Evolutionary conservation across 345 rosid species (phyloP).

Genomic region (Chamaenerion angustifolium): DNA sequence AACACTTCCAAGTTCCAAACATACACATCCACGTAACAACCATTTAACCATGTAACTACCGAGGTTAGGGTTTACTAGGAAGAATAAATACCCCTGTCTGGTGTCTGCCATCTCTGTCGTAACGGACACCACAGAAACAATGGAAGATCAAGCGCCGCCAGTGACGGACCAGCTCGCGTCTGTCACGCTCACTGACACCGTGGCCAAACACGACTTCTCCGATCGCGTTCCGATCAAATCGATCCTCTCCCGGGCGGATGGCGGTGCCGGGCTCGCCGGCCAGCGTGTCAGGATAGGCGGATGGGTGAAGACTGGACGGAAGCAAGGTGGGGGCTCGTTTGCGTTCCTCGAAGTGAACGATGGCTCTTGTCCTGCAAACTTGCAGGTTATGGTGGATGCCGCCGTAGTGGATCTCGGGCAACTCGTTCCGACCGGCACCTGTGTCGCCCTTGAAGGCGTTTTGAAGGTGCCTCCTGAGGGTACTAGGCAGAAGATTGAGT

Average conservation of each 20-base stretch:
- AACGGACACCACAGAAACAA: too few relatives aligned
- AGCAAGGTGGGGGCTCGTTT: conserved; percentile 73
- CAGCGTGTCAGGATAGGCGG: conserved; percentile 59
- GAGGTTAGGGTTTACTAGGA: conserved; percentile 50
- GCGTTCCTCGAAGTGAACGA: conserved; percentile 85
- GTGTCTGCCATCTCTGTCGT: too few relatives aligned
- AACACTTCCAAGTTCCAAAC: too few relatives aligned
- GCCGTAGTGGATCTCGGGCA: conserved; percentile 45
- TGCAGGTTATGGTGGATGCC: conserved; percentile 75
- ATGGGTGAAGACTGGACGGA: conserved; percentile 93
- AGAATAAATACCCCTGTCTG: too few relatives aligned
- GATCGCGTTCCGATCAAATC: conserved; percentile 54
- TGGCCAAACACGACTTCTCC: conserved; percentile 39
- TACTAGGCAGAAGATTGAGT: conserved; percentile 72
- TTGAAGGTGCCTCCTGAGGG: conserved; percentile 66
- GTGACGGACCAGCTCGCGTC: conserved; percentile 26
- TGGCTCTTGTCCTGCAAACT: conserved; percentile 79
- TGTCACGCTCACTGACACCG: conserved; percentile 12
- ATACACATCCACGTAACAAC: too few relatives aligned
- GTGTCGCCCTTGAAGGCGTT: conserved; percentile 59
- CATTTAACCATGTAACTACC: too few relatives aligned
- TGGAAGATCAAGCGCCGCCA: conserved; percentile 8
- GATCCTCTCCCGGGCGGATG: conserved; percentile 55
- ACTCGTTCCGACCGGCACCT: conserved; percentile 66
- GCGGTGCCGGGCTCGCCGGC: conserved; percentile 65